phyloP scores from a whole-genome alignment of 805 yeast genomes.

The Dipodascopsis tothii region DNA sequence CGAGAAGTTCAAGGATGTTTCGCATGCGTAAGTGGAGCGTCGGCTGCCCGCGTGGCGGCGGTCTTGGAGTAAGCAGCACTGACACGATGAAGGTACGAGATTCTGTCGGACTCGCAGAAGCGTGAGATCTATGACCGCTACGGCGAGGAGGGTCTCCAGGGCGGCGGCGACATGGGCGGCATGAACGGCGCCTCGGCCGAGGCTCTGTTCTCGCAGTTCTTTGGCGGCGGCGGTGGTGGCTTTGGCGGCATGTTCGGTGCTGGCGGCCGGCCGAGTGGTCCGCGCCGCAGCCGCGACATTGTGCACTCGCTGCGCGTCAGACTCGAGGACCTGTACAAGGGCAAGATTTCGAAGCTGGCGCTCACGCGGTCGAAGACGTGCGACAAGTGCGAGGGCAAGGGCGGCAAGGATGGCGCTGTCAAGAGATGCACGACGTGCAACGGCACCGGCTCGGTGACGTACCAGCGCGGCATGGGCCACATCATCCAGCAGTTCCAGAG shows the following conservation, averaged over 20 bases:
- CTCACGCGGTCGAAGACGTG: conserved; percentile 86
- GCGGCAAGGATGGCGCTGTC: conserved; percentile 89
- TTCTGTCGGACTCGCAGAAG: conserved; percentile 79
- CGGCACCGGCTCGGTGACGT: conserved; percentile 86
- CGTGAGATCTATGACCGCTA: conserved; percentile 81
- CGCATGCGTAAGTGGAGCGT: conserved; percentile 53
- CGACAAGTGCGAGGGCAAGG: conserved; percentile 83
- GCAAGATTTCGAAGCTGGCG: conserved; percentile 89
- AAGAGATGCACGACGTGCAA: conserved; percentile 79
- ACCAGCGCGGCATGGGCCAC: conserved; percentile 98
- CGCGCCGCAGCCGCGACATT: conserved; percentile 54
- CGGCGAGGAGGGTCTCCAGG: conserved; percentile 87
- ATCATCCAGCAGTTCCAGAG: conserved; percentile 97
- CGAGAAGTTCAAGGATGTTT: conserved; percentile 88
- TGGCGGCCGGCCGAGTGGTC: conserved; percentile 29
- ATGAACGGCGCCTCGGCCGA: conserved; percentile 63
- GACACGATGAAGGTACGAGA: conserved; percentile 44
- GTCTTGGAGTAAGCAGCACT: too few species aligned
- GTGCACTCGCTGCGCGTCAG: conserved; percentile 79
- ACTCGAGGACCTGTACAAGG: conserved; percentile 88
- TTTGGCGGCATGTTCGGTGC: conserved; percentile 36
- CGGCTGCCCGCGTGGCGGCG: too few species aligned
- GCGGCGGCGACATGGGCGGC: conserved; percentile 66
- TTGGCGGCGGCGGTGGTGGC: conserved; percentile 52
- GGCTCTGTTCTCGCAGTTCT: conserved; percentile 72